Conservation (phyloP, 2,329 filamentous ascomycete species). For the Claviceps quebecensis region DNA sequence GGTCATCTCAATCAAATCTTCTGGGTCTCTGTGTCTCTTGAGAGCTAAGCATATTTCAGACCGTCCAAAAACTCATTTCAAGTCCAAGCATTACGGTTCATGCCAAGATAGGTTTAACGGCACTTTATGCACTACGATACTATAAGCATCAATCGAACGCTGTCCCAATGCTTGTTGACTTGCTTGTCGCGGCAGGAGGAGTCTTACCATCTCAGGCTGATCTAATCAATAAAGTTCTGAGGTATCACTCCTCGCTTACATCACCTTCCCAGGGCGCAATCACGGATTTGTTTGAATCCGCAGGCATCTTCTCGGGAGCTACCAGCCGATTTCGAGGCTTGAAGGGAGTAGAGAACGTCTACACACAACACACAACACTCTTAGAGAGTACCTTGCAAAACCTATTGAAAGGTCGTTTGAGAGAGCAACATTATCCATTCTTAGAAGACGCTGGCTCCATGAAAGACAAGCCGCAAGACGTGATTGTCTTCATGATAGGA, state of each 20-base stretch:
- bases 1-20: background rate
- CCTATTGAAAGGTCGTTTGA: conserved; percentile 79
- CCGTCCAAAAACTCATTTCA: conserved; percentile 74
- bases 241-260: conserved; percentile 73
- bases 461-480: conserved; percentile 89
- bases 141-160: conserved; percentile 74
- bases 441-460: conserved; percentile 78
- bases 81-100: conserved; percentile 61
- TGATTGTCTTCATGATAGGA: conserved; percentile 87
- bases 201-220: conserved; percentile 63
- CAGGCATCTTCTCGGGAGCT: conserved; percentile 81
- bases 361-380: conserved; percentile 88
- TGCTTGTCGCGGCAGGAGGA: conserved; percentile 72
- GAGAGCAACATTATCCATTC: conserved; percentile 83
- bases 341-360: conserved; percentile 96
- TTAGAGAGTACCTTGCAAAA: conserved; percentile 81
- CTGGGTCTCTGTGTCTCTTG: background rate
- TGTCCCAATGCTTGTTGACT: conserved; percentile 70
- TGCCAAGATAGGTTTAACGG: conserved; percentile 79
- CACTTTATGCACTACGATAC: conserved; percentile 90
- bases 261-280: conserved; percentile 65
- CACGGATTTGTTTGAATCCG: conserved; percentile 80
- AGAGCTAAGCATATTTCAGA: conserved; percentile 32
- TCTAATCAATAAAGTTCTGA: conserved; percentile 67
- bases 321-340: conserved; percentile 82